These are phyloP conservation scores for Zasmidium angulare DNA, from an alignment of 2,329 filamentous ascomycete genomes.

Conservation along the genomic window DNA sequence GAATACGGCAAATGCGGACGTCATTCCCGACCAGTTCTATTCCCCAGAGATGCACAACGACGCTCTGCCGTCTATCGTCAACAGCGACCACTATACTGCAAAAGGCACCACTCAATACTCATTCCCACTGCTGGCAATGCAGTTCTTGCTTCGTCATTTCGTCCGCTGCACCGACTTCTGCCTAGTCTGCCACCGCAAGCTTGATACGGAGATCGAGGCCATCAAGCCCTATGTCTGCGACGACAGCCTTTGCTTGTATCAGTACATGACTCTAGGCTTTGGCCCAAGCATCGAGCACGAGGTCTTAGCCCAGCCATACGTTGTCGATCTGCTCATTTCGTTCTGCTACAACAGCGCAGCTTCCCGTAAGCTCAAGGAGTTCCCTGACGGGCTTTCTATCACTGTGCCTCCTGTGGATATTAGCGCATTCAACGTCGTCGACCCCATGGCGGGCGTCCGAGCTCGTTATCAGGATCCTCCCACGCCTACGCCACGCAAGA, in stretches of 20 bases:
- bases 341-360: constrained; percentile 69
- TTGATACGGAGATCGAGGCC: constrained; percentile 64
- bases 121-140: constrained; percentile 62
- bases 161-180: constrained; percentile 83
- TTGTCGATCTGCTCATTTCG: constrained; percentile 80
- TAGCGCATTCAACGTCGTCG: constrained; percentile 10
- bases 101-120: constrained; percentile 37
- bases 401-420: constrained; percentile 47
- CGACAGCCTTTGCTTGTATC: constrained; percentile 74
- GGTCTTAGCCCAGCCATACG: constrained; percentile 72
- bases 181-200: constrained; percentile 74
- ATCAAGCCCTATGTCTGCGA: constrained; percentile 76
- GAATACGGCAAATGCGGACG: constrained; percentile 32
- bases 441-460: neutral
- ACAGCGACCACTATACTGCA: constrained; percentile 49
- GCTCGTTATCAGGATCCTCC: neutral
- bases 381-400: constrained; percentile 58
- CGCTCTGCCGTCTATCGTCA: constrained; percentile 47
- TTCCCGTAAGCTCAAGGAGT: constrained; percentile 47
- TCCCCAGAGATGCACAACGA: constrained; percentile 30
- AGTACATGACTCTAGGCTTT: constrained; percentile 84
- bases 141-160: constrained; percentile 75
- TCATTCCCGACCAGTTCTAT: constrained; percentile 42
- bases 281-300: constrained; percentile 85
- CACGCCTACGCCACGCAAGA: neutral